Evolutionary conservation across 192 early-diverging fungal genomes (phyloP).

Genomic region (Chytriomyces sp.): DNA sequence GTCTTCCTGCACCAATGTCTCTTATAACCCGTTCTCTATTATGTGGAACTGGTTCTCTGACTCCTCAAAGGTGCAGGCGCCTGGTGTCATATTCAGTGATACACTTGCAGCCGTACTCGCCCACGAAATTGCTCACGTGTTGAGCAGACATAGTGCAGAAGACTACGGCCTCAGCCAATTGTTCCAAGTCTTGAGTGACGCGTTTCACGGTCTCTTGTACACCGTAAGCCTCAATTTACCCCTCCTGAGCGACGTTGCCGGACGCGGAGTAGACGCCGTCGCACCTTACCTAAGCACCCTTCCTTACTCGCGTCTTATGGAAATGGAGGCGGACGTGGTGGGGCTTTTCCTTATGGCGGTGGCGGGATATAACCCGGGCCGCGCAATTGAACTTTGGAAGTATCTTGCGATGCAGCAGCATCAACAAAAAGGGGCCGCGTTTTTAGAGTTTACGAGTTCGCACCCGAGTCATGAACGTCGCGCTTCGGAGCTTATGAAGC

Average conservation of each 20-base stretch:
- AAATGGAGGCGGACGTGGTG: conserved; percentile 50
- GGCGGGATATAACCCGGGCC: conserved; percentile 44
- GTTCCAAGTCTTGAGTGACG: conserved; percentile 34
- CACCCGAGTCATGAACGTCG: conserved; percentile 46
- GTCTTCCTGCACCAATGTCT: no score
- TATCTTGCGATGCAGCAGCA: conserved; percentile 1
- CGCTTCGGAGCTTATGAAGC: conserved; percentile 36
- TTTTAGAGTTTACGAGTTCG: conserved; percentile 37
- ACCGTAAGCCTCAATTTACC: conserved; percentile 46
- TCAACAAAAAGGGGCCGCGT: background rate
- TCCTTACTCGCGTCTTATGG: conserved; percentile 51
- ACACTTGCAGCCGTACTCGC: conserved; percentile 42
- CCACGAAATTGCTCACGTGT: conserved; percentile 47
- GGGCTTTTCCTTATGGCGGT: conserved; percentile 51
- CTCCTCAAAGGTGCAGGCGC: no score
- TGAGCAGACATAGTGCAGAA: conserved; percentile 41
- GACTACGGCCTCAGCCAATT: conserved; percentile 30
- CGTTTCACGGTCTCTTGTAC: conserved; percentile 42
- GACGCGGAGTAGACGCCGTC: conserved; percentile 33
- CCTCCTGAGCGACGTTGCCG: conserved; percentile 39
- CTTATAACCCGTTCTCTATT: background rate
- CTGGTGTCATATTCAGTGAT: conserved; percentile 20
- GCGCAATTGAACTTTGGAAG: conserved; percentile 35
- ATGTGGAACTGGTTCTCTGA: background rate
- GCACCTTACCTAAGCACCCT: conserved; percentile 36